Percentiles rank a stretch among this genome's conserved stretches.
phyloP scores from a whole-genome alignment of 2,329 filamentous ascomycete genomes.

The Nemania bipapillata region DNA sequence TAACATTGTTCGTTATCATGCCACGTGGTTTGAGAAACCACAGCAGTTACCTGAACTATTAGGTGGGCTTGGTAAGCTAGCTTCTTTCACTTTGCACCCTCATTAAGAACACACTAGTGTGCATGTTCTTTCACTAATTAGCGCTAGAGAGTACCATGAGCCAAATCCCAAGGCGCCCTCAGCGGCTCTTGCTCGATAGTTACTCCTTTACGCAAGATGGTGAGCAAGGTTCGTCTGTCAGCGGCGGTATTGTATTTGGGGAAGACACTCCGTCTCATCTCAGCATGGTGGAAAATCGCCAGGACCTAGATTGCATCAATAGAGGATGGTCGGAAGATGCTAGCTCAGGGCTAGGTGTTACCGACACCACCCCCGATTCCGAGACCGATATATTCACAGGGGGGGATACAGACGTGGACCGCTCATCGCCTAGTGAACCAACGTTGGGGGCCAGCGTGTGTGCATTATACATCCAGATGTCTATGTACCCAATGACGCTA shows the following conservation, averaged over 20 bases:
- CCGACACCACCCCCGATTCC: constrained; percentile 38
- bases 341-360: constrained; percentile 47
- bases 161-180: constrained; percentile 23
- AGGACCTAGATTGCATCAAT: constrained; percentile 2
- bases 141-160: constrained; percentile 9
- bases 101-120: background rate
- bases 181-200: constrained; percentile 43
- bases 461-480: constrained; percentile 75
- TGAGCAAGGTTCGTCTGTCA: constrained; percentile 28
- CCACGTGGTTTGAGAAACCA: constrained; percentile 51
- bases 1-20: constrained; percentile 51
- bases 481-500: constrained; percentile 70
- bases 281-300: background rate
- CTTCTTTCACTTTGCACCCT: background rate
- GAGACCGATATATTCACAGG: constrained; percentile 49
- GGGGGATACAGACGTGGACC: constrained; percentile 46
- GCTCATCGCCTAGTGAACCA: constrained; percentile 47
- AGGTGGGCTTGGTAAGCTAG: constrained; percentile 26
- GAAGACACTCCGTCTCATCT: constrained; percentile 40
- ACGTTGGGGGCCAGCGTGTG: constrained; percentile 50
- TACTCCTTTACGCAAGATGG: constrained; percentile 33
- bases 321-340: constrained; percentile 54
- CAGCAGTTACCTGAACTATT: constrained; percentile 31
- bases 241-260: constrained; percentile 41
- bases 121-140: constrained; percentile 4